Base-by-base conservation (phyloP, 495 filamentous ascomycete genomes). In the Aspergillus bertholletiae region DNA sequence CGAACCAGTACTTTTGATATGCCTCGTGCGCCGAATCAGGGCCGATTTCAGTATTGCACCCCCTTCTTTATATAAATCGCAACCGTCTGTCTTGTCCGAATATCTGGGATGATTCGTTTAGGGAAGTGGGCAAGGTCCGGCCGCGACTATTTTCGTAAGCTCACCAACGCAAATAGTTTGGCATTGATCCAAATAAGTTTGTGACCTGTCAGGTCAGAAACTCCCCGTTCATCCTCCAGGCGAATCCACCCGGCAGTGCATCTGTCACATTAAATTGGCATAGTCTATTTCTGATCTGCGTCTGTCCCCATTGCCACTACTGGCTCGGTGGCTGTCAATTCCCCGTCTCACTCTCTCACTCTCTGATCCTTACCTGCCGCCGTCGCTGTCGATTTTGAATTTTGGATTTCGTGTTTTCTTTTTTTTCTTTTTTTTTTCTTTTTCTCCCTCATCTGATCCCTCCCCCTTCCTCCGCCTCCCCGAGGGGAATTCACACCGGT, bases 221-320 rank as follows among this genome's bases (percentile, higher is more conserved):
- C 9, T 22, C 20, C 39, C 39, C 6, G 39, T 43, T 43, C 39
- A 21, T 43, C 37, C 27, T 49, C 26, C 22, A 34, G 27, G 7
- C 12, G 23, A 3, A 9, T 18, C 47, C 3, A 23, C 21, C 30
- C 20, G 27, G 37, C 21, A 23, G 18, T 47, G 44, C 27, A 27
- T 35, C 5, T 49, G 46, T 35, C 28, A 37, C 45, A 47, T 47
- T n/a, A n/a, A n/a, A n/a, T n/a, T 47, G 22, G 26, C 12, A 18
- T 47, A 37, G 34, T 37, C 13, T 37, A 28, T 15, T 37, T n/a
- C 34, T 32, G 49, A 43, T 51, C 49, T 49, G 28, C 49, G 18
- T 20, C 17, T 49, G 17, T 17, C 23, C 46, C 27, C 34, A 12
- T 34, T 50, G 11, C 47, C 34, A 37, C 49, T 51, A 51, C 35